Conservation (phyloP, 371 early-diverging fungal genomes). For the Cokeromyces recurvatus region DNA sequence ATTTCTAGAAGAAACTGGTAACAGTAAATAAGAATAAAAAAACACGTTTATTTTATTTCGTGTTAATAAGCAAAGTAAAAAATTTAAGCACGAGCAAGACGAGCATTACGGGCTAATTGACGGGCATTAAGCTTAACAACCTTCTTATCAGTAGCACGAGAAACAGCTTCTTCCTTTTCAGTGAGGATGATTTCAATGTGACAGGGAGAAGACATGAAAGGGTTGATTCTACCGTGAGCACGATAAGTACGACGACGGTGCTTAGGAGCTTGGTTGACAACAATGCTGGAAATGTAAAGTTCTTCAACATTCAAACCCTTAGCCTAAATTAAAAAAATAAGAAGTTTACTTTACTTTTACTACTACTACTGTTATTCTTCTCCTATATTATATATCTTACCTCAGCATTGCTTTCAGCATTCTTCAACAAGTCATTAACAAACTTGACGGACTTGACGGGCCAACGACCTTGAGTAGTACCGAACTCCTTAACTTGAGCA, state of each 20-base stretch:
- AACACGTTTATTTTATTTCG: too few species aligned
- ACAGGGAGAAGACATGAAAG: slow-evolving; percentile 96
- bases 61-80: too few species aligned
- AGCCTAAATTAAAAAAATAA: slow-evolving; percentile 32
- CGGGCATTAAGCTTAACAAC: slow-evolving; percentile 45
- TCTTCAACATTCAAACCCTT: slow-evolving; percentile 89
- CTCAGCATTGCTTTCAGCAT: slow-evolving; percentile 96
- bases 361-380: too few species aligned
- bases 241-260: slow-evolving; percentile 97
- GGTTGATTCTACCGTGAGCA: slow-evolving; percentile 94
- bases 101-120: slow-evolving; percentile 51
- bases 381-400: slow-evolving; percentile 23
- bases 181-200: slow-evolving; percentile 93
- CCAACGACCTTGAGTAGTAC: slow-evolving; percentile 97
- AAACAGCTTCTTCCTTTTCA: slow-evolving; percentile 78
- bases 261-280: slow-evolving; percentile 98
- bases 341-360: too few species aligned
- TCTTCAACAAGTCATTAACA: slow-evolving; percentile 92
- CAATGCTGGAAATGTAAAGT: slow-evolving; percentile 89
- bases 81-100: slow-evolving; percentile 25
- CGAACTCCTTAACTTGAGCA: slow-evolving; percentile 96
- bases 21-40: too few species aligned
- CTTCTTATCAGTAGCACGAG: slow-evolving; percentile 61
- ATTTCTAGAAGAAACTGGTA: too few species aligned
- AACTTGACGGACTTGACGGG: slow-evolving; percentile 97